A percentile compares a stretch with the other conserved stretches of the same genome.
Evolutionary conservation across 805 yeast genomes (phyloP).

Genomic region (Yamadazyma akitaensis): DNA sequence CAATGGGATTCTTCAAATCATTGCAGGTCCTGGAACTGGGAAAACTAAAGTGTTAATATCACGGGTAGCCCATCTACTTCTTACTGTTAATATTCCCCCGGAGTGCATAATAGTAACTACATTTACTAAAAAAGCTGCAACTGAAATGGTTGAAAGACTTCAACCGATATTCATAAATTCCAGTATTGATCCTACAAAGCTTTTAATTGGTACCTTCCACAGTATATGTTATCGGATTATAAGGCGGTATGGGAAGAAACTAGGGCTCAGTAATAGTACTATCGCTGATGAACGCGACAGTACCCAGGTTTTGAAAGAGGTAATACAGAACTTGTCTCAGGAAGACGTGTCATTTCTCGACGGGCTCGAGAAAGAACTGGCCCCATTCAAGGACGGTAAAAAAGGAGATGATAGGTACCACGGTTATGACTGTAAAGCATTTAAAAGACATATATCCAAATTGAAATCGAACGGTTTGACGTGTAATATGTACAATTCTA

Average conservation of each 20-base stretch:
- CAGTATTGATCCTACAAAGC: slow-evolving; percentile 35
- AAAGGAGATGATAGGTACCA: slow-evolving; percentile 15
- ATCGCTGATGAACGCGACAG: slow-evolving; percentile 69
- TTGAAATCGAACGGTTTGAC: slow-evolving; percentile 56
- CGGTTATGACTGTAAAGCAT: slow-evolving; percentile 40
- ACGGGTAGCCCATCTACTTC: slow-evolving; percentile 68
- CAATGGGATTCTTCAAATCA: slow-evolving; percentile 42
- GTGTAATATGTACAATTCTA: slow-evolving; percentile 27
- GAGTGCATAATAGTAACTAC: slow-evolving; percentile 76
- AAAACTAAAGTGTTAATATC: slow-evolving; percentile 82
- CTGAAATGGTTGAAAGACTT: slow-evolving; percentile 73
- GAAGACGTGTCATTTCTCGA: slow-evolving; percentile 17
- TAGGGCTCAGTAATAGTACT: slow-evolving; percentile 42
- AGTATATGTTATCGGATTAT: slow-evolving; percentile 68
- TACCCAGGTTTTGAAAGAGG: slow-evolving; percentile 40
- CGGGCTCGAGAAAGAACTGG: slow-evolving; percentile 14
- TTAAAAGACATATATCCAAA: slow-evolving; percentile 48
- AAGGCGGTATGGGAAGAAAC: slow-evolving; percentile 47
- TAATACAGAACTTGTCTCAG: slow-evolving; percentile 26
- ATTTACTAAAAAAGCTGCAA: slow-evolving; percentile 90
- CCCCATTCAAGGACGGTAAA: slow-evolving; percentile 11
- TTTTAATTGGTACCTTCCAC: slow-evolving; percentile 88
- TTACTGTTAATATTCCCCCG: slow-evolving; percentile 53
- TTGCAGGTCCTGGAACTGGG: slow-evolving; percentile 65
- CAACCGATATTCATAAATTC: slow-evolving; percentile 27